Evolutionary conservation across 2,329 filamentous ascomycete genomes (phyloP), one percentile per base, ranked within the genome.

Genomic region (Cladosporium sp.): DNA sequence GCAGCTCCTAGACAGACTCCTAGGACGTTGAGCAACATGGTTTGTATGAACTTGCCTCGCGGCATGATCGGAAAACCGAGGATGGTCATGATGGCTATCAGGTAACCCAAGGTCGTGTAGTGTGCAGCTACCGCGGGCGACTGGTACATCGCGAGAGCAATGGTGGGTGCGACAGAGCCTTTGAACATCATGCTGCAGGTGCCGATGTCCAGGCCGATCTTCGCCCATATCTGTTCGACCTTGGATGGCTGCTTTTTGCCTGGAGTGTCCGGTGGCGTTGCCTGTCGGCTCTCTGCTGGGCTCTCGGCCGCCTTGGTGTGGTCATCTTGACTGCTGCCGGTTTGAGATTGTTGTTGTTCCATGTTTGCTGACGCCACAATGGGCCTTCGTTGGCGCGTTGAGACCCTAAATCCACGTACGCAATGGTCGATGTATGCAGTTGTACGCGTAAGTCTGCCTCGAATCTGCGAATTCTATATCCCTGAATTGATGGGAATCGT

Each of bases 1-100:
- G 85, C 87, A 0, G 86, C 77, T 1, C 84, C 88, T 4, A 89
- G 59, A 68, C 87, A 86, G 46, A 86, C 79, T 21, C 81, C 80
- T 25, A 81, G 64, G 5, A 88, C 46, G 67, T 89, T 88, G 65
- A 90, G 78, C 1, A 86, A 69, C 74, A 91, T 79, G 25, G 84
- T 89, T 75, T 92, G 89, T 10, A 91, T 77, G 72, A 89, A 92
- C 70, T 91, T 92, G 11, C 88, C 89, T 49, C 90, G 81, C 0
- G 90, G 89, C 78, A 91, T 83, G 67, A 91, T 85, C 25, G 84
- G 81, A 67, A 91, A 82, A 0, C 85, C 84, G 3, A 92, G 74
- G 30, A 92, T 84, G 2, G 84, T 84, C 61, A 90, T 82, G 67
- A 93, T 87, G 57, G 87, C 85, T 3, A 90, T 79, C 2, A 92